Evolutionary conservation across 2,329 filamentous ascomycete species (phyloP), one percentile per base, ranked within the genome.

Genomic region (Neoarthrinium moseri): DNA sequence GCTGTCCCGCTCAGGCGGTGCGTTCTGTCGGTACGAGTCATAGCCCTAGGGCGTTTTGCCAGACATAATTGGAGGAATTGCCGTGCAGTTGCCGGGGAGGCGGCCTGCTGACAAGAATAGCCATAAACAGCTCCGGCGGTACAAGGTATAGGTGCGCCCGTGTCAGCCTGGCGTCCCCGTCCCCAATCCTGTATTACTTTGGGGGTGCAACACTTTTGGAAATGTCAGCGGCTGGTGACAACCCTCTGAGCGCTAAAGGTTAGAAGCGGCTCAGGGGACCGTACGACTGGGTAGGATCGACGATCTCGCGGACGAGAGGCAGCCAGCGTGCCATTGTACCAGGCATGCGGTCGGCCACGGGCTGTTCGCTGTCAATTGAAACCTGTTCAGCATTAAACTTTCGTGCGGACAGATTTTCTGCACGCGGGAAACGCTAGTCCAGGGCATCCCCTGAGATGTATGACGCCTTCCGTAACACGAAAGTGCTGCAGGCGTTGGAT

Each of bases 41-140:
- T 38, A 13, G 8, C 35, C 18, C 18, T 8, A 20, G 6, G 13
- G 10, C 26, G n/a, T 7, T 27, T 17, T 5, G 37, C 20, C 15
- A 7, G 6, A 11, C 27, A 11, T 23, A 11, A 40, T 40, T 40
- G 37, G 37, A 40, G 37, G 37, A 40, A 40, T 27, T 40, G 37
- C 37, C 37, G 20, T 24, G 6, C 10, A 8, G 5, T n/a, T 40
- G 20, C 21, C 37, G 21, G 37, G 13, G 18, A 10, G 6, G 10
- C 15, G 37, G 5, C 11, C 22, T 26, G 37, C 37, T 40, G 37
- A 40, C 37, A 23, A 8, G 37, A 29, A 40, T 29, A 29, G 26
- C 26, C 26, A 29, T n/a, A 29, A n/a, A 29, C 26, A 29, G 8
- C 8, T 8, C 26, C n/a, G n/a, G n/a, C n/a, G n/a, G n/a, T 29